Base-by-base conservation (phyloP, 2,329 filamentous ascomycete species). In the Nakataea oryzae region DNA sequence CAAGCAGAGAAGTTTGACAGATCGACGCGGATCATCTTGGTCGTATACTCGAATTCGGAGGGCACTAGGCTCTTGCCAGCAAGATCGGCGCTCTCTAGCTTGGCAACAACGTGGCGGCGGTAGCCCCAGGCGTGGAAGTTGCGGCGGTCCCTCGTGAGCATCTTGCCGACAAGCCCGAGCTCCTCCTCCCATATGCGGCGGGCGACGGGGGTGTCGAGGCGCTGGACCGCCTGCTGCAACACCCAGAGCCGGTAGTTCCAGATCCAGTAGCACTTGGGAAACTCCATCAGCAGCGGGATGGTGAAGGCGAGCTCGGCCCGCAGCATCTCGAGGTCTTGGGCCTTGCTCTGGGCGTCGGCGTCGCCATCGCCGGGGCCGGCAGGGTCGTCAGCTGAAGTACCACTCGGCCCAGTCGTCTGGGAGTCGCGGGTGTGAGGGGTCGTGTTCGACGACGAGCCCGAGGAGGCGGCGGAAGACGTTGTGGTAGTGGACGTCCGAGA, bases 101-200 rank as follows among this genome's bases (percentile, higher is more conserved):
- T 83, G n/a, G 81, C 76, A 3, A 97, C 86, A 6, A 97, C 86
- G 61, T 86, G 83, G 58, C 92, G 86, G 61, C 95, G 82, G 73
- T 99, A 99, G 56, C 88, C 87, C 95, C 95, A 99, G 34, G 93
- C 95, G 72, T 97, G 95, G 71, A 97, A 99, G 72, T 99, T 99
- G 60, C 95, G 86, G 65, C 83, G 88, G 74, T 99, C 95, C 61
- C 87, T 85, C 63, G 80, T 83, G 57, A 99, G 81, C 93, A 99
- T 96, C 75, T 96, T 96, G 64, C 86, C 83, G 26, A 91, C 90
- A 11, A 97, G 79, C 0, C 79, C 86, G 24, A 99, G 83, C 73
- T 99, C 95, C 65, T 88, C 86, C 68, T 88, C 80, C 95, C 95
- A 99, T 59, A 97, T 79, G 54, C 79, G 75, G 27, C 83, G 81